Evolutionary conservation across 2,329 filamentous ascomycete genomes (phyloP).

Genomic region (Colletotrichum destructivum): DNA sequence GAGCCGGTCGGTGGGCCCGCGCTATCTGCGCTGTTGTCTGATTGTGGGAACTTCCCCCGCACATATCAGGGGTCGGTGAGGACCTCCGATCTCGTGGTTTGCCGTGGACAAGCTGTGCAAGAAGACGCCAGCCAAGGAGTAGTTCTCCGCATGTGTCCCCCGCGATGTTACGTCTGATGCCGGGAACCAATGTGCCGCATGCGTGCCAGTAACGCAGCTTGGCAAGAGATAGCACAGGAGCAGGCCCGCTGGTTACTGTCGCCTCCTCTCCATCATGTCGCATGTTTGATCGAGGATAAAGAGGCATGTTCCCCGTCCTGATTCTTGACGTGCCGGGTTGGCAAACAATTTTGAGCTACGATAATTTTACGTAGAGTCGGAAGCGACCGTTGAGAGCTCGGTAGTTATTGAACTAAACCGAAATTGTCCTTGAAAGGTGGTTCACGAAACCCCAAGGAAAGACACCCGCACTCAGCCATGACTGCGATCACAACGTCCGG

Average conservation of each 20-base stretch:
- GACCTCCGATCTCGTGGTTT: slow-evolving; percentile 38
- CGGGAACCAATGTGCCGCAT: slow-evolving; percentile 3
- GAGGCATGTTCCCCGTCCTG: slow-evolving; percentile 10
- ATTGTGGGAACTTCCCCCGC: slow-evolving; percentile 27
- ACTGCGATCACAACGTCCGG: slow-evolving; percentile 16
- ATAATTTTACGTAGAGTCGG: background rate
- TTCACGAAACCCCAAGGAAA: background rate
- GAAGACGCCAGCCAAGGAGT: slow-evolving; percentile 3
- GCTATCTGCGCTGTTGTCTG: slow-evolving; percentile 32
- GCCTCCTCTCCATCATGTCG: background rate
- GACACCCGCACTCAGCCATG: slow-evolving; percentile 1
- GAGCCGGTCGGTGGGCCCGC: slow-evolving; percentile 31
- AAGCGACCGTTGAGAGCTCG: background rate
- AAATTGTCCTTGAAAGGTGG: too few relatives aligned
- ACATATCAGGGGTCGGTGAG: slow-evolving; percentile 40
- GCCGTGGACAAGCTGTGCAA: background rate
- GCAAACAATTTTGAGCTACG: background rate
- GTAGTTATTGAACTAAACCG: background rate
- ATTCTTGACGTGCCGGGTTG: background rate
- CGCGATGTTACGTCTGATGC: slow-evolving; percentile 24
- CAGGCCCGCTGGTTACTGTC: slow-evolving; percentile 1
- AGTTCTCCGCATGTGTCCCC: slow-evolving; percentile 5
- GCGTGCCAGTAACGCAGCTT: slow-evolving; percentile 11
- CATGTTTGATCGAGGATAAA: slow-evolving; percentile 31
- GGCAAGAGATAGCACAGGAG: slow-evolving; percentile 14